phyloP scores from a whole-genome alignment of 2,329 filamentous ascomycete genomes.

The Neurospora sp. region DNA sequence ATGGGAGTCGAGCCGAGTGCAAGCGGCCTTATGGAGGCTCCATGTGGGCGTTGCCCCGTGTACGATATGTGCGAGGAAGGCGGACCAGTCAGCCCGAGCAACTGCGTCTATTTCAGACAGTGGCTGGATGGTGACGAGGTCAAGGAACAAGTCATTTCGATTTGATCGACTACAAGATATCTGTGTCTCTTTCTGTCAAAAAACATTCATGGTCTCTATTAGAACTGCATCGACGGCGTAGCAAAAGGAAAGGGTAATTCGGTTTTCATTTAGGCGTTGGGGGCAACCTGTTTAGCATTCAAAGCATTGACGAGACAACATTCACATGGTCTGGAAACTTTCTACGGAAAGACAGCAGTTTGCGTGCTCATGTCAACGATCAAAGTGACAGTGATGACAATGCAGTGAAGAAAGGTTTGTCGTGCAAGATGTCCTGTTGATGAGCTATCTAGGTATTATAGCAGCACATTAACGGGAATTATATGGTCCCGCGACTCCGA shows the following conservation, averaged over 20 bases:
- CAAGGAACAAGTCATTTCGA: neutral
- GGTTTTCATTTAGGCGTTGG: neutral
- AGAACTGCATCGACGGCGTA: neutral
- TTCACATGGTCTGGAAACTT: neutral
- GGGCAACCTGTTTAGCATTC: neutral
- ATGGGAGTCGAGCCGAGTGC: constrained; percentile 32
- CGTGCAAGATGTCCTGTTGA: neutral
- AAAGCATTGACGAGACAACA: neutral
- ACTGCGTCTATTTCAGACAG: constrained; percentile 81
- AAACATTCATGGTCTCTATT: neutral
- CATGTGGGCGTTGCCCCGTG: constrained; percentile 86
- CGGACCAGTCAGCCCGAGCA: constrained; percentile 79
- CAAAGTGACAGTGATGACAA: neutral
- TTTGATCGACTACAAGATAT: neutral
- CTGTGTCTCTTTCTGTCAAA: neutral
- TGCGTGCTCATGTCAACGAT: neutral
- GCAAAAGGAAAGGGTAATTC: neutral
- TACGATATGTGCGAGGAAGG: constrained; percentile 88
- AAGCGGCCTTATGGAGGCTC: constrained; percentile 78
- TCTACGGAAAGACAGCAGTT: neutral
- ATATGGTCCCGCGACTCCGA: neutral
- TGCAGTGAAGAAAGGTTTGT: neutral
- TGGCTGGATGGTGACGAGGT: constrained; percentile 52
- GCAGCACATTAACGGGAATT: neutral
- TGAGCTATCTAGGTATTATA: neutral